Percentiles rank a stretch among this genome's conserved stretches.
phyloP scores from a whole-genome alignment of 352 stramenopile genomes.

The Globisporangium cederbergense region DNA sequence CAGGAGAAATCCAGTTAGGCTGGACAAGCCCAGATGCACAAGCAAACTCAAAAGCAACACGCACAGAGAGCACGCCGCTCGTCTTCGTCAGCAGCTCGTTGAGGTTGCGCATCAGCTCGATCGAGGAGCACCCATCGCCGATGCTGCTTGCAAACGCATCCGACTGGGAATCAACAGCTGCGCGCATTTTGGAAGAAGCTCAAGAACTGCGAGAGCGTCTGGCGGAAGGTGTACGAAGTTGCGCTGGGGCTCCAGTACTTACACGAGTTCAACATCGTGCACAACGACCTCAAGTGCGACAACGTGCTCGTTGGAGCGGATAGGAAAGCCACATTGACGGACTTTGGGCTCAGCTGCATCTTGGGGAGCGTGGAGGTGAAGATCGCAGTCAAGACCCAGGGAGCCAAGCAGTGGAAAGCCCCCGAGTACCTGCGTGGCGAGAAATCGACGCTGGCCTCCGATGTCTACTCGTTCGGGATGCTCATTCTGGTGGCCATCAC shows the following conservation, averaged over 20 bases:
- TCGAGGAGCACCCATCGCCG: conserved; percentile 23
- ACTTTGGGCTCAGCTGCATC: too few relatives aligned
- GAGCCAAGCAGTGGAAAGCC: background rate
- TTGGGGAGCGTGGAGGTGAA: too few relatives aligned
- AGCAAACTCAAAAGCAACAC: too few relatives aligned
- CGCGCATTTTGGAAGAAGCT: too few relatives aligned
- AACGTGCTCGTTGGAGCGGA: too few relatives aligned
- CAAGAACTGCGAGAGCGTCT: too few relatives aligned
- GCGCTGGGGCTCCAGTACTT: too few relatives aligned
- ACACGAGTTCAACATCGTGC: too few relatives aligned
- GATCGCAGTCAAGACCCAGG: background rate
- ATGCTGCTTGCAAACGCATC: background rate
- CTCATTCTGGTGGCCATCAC: background rate
- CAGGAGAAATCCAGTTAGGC: background rate
- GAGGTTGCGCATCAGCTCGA: conserved; percentile 27
- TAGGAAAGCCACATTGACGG: too few relatives aligned
- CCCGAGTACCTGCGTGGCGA: background rate
- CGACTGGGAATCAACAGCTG: background rate
- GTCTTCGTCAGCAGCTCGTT: conserved; percentile 20
- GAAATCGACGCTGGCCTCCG: background rate
- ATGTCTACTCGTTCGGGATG: background rate
- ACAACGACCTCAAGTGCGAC: too few relatives aligned
- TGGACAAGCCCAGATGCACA: background rate
- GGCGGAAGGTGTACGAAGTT: too few relatives aligned
- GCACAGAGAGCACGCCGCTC: conserved; percentile 20